These are phyloP conservation scores for Ganoderma sp. DNA, from an alignment of 1,284 basidiomycete species.

Conservation along the genomic window DNA sequence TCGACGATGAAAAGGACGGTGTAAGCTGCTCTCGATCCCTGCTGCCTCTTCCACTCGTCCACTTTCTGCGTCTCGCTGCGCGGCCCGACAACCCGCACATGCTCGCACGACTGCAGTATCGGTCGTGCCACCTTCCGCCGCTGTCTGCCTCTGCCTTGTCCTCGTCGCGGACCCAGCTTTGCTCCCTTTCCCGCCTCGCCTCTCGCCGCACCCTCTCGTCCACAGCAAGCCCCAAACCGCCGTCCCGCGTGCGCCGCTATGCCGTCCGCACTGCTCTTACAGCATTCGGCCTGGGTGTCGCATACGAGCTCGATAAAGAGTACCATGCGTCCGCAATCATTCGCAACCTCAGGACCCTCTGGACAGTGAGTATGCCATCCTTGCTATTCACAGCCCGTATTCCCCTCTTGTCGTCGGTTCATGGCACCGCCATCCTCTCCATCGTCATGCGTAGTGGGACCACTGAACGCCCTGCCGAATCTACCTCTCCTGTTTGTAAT, in stretches of 20 bases:
- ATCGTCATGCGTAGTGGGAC: not conserved
- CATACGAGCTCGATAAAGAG: slow-evolving; percentile 60
- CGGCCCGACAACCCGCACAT: not conserved
- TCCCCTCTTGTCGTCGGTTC: not conserved
- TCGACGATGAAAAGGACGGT: not conserved
- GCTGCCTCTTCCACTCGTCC: not conserved
- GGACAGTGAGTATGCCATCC: slow-evolving; percentile 52
- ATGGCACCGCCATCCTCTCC: not conserved
- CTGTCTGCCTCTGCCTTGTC: not conserved
- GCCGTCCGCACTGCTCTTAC: slow-evolving; percentile 41
- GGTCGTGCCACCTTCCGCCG: not conserved
- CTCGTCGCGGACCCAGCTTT: not conserved
- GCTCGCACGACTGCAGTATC: not conserved
- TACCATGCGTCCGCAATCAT: slow-evolving; percentile 72
- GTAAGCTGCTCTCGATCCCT: not conserved
- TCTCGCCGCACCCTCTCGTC: not conserved
- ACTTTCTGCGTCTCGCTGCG: not conserved
- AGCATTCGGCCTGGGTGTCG: slow-evolving; percentile 47
- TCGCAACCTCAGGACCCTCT: slow-evolving; percentile 70
- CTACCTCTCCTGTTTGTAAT: not conserved
- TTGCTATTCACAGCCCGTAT: not conserved
- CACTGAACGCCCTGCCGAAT: not conserved
- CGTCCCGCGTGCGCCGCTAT: slow-evolving; percentile 25
- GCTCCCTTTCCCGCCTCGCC: too few species aligned
- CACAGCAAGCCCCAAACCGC: not conserved